Evolutionary conservation across 768 basidiomycete species (phyloP).

Genomic region (Crepidotus variabilis): DNA sequence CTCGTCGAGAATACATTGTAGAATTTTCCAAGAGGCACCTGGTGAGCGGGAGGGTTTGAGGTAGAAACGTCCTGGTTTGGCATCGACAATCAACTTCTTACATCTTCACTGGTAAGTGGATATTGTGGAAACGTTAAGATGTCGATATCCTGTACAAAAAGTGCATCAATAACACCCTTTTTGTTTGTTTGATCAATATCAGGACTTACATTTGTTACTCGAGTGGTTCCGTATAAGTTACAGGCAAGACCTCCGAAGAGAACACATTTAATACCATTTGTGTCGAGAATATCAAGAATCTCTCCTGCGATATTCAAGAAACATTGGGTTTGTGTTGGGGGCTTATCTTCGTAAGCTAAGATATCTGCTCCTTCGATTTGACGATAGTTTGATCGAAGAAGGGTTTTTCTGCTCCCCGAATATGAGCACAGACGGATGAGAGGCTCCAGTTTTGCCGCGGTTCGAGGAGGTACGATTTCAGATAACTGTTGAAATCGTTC

Average conservation of each 20-base stretch:
- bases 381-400: no score
- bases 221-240: constrained; percentile 33
- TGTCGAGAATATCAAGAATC: constrained; percentile 23
- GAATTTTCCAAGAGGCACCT: constrained; percentile 32
- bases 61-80: constrained; percentile 29
- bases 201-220: constrained; percentile 32
- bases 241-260: constrained; percentile 38
- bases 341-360: not conserved
- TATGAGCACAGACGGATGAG: no score
- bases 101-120: constrained; percentile 22
- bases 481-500: no score
- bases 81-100: constrained; percentile 30
- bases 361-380: not conserved
- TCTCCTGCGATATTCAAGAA: constrained; percentile 11
- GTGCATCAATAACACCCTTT: not conserved
- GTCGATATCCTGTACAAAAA: constrained; percentile 32
- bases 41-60: constrained; percentile 32
- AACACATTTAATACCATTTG: constrained; percentile 24
- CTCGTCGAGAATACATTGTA: constrained; percentile 29
- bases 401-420: no score
- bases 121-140: constrained; percentile 26
- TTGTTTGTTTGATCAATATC: not conserved
- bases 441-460: no score
- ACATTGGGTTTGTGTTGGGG: not conserved
- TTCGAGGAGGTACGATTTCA: no score